Evolutionary conservation across 352 stramenopile genomes (phyloP).

Genomic region (Bremia lactucae): DNA sequence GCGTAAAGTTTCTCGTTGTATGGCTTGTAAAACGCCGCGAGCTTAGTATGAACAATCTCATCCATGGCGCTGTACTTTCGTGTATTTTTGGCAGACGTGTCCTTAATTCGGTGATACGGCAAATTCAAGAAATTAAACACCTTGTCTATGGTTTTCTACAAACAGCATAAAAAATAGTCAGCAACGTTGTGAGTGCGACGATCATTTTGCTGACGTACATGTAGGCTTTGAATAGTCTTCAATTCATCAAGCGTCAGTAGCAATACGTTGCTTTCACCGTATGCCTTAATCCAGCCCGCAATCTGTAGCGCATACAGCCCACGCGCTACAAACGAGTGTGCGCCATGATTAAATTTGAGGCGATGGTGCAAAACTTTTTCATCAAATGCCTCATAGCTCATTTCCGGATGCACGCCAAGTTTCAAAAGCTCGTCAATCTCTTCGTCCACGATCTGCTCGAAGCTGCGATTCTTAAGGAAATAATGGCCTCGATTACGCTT

Average conservation of each 20-base stretch:
- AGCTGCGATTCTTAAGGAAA: constrained; percentile 45
- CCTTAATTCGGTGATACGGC: constrained; percentile 69
- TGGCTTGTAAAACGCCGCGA: constrained; percentile 67
- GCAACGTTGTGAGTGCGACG: constrained; percentile 1
- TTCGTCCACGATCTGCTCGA: constrained; percentile 65
- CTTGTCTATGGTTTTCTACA: constrained; percentile 58
- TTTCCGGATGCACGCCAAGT: constrained; percentile 58
- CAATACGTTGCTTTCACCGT: constrained; percentile 83
- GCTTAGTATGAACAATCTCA: constrained; percentile 35
- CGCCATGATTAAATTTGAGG: constrained; percentile 47
- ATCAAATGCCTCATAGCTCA: constrained; percentile 66
- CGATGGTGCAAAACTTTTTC: constrained; percentile 38
- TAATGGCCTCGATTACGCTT: constrained; percentile 69
- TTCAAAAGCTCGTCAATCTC: constrained; percentile 54
- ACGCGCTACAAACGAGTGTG: constrained; percentile 70
- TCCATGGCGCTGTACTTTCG: constrained; percentile 75
- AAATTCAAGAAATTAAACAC: constrained; percentile 82
- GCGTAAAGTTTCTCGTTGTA: constrained; percentile 74
- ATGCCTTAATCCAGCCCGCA: constrained; percentile 86
- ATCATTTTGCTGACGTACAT: constrained; percentile 26
- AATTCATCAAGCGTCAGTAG: constrained; percentile 92
- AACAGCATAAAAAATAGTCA: constrained; percentile 5
- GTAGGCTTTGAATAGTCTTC: constrained; percentile 51
- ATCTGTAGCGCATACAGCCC: constrained; percentile 94
- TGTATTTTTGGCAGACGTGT: constrained; percentile 80